These are phyloP conservation scores for Paralagenidium karlingii DNA, from an alignment of 352 stramenopile species.

Conservation along the genomic window DNA sequence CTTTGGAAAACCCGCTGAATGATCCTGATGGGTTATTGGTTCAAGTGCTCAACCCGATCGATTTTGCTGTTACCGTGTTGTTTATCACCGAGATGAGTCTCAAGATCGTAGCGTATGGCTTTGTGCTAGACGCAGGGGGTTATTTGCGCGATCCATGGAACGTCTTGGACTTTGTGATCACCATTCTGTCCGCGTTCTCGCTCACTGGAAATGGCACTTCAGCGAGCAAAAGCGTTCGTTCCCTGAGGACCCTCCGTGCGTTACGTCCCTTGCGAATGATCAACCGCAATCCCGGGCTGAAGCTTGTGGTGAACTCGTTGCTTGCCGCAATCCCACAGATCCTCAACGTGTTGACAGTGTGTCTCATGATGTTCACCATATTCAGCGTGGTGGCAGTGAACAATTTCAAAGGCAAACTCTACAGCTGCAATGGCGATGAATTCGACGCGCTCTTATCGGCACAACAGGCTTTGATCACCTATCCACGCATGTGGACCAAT, in stretches of 20 bases:
- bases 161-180: conserved; percentile 85
- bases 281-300: conserved; percentile 41
- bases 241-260: conserved; percentile 42
- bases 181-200: conserved; percentile 30
- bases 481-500: conserved; percentile 27
- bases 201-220: conserved; percentile 28
- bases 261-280: conserved; percentile 69
- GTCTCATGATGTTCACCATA: conserved; percentile 84
- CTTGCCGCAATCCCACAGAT: conserved; percentile 59
- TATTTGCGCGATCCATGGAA: conserved; percentile 87
- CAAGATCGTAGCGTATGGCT: conserved; percentile 87
- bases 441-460: conserved; percentile 20
- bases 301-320: conserved; percentile 66
- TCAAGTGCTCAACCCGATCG: conserved; percentile 15
- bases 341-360: conserved; percentile 70
- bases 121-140: conserved; percentile 32
- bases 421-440: conserved; percentile 42
- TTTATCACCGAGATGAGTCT: conserved; percentile 81
- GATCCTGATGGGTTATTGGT: conserved; percentile 19
- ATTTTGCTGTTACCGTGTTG: conserved; percentile 74
- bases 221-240: conserved; percentile 22
- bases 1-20: conserved; percentile 47
- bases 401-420: conserved; percentile 80
- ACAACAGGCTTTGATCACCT: conserved; percentile 25
- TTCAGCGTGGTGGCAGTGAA: conserved; percentile 54